Conservation (phyloP, 2,329 filamentous ascomycete species). For the Ophiocordyceps camponoti-leonardi region DNA sequence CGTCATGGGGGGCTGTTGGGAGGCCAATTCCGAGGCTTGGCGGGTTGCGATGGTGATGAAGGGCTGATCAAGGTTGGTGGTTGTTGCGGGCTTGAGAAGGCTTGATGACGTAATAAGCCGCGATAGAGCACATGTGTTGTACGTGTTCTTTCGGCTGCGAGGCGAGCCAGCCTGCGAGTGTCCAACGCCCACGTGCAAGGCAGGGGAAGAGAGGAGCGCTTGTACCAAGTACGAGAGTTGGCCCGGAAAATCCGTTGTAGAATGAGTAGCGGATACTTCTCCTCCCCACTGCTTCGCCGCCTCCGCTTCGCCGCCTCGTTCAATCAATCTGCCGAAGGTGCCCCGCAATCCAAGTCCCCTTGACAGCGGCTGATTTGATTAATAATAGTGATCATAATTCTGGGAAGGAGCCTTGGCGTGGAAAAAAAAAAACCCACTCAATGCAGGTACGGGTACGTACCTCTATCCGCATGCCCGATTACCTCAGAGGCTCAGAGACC, state of each 20-base stretch:
- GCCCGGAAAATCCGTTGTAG: no score
- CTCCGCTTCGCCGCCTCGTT: no score
- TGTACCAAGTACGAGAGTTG: no score
- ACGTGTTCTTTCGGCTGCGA: not conserved
- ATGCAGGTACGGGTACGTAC: not conserved
- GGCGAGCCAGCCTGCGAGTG: no score
- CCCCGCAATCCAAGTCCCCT: not conserved
- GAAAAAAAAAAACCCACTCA: no score
- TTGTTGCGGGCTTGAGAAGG: no score
- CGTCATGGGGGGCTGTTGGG: not conserved
- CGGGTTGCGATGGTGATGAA: not conserved
- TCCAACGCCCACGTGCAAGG: not conserved
- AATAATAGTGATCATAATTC: not conserved
- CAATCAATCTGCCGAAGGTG: not conserved
- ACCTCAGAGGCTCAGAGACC: not conserved
- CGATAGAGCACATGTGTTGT: not conserved
- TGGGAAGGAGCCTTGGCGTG: no score
- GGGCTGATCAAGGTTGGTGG: not conserved
- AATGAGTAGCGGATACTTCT: no score
- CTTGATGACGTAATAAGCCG: not conserved
- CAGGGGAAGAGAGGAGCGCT: not conserved
- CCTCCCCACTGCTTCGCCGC: no score
- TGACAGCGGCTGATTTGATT: not conserved
- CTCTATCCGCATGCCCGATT: not conserved
- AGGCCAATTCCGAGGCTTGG: not conserved